Evolutionary conservation across 306 rosid species (phyloP), one percentile per base, ranked within the genome.

Genomic region (Hippophae tibetana): DNA sequence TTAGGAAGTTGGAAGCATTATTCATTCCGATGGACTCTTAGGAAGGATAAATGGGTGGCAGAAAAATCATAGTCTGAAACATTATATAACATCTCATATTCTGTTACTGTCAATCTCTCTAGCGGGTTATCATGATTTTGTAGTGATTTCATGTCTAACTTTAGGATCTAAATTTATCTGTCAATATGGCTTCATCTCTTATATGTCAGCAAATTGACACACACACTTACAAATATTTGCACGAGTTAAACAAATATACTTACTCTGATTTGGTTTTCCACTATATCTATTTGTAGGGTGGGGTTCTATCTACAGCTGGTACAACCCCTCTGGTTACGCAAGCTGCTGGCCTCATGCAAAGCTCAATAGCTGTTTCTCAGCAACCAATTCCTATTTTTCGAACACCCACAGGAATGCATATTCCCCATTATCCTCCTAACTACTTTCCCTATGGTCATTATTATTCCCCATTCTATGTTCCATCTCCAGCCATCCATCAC

Each of bases 291-390:
- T 69, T 74, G 84, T 76, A 87, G 99, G 96, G 92, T 23, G 90
- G 90, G 68, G 79, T 83, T 68, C 64, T 85, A 66, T 78, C 98
- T 63, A 73, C 93, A 8, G 78, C 88, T 6, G 82, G 96, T 72
- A 85, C 87, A 18, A 58, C 93, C 7, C 86, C 96, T 10, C 72
- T 85, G 67, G 82, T 65, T 51, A 83, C 95, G 66, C 99, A 92
- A 75, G 88, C 93, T 65, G 69, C 99, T 27, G 96, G 96, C 53
- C 79, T 81, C 42, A 79, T 92, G 95, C 99, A 87, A 72, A 92
- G 85, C 75, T 83, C 98, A 56, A 72, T 92, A 73, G 76, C 87
- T 41, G 83, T 81, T 54, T 81, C 95, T 52, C 99, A 92, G 82
- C 98, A 85, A 71, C 89, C 93, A 41, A 78, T 92, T 50, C 85